Evolutionary conservation across 176 grass and related monocot species (phyloP), one percentile per base, ranked within the genome.

Genomic region (Canna indica): DNA sequence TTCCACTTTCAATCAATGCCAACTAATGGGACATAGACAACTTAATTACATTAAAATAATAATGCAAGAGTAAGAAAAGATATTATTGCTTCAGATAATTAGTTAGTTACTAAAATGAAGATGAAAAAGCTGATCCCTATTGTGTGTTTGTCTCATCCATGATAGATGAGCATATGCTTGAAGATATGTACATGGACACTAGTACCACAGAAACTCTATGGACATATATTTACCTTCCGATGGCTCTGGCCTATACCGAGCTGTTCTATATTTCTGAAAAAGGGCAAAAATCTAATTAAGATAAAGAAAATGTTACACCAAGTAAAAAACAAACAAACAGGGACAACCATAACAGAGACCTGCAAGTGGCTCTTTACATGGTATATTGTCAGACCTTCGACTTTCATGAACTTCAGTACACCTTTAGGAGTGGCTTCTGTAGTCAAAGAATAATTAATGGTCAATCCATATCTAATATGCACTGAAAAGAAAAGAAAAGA

Each of bases 361-460:
- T 86, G 90, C 42, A 95, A 77, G 79, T 95, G 91, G 77, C 84
- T 95, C 81, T 95, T 95, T 32, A 90, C 82, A 74, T 95, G 87
- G 79, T 87, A 95, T 90, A 90, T 85, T 62, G 77, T 95, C 81
- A 95, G 72, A 6, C 91, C 80, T 57, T 95, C 82, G 10, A 90
- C 68, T 44, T 90, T 90, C 87, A 90, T 90, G 53, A 95, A 47
- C 73, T 87, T 95, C 47, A 87, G 79, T 24, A 90, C 24, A 64
- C 86, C 87, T 76, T 95, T 95, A 36, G 91, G 91, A 74, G 87
- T 95, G 57, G 87, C 84, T 90, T 90, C 91, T 90, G 82, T 28
- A 79, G 64, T 24, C 31, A 68, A 75, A 14, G 68, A 67, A 52
- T 8, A 66, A 72, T 65, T 38, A 17, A 15, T 26, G 38, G 64